Percentiles rank a stretch among this genome's conserved stretches.
phyloP scores from a whole-genome alignment of 352 stramenopile species.

The Pythium plurisporium region DNA sequence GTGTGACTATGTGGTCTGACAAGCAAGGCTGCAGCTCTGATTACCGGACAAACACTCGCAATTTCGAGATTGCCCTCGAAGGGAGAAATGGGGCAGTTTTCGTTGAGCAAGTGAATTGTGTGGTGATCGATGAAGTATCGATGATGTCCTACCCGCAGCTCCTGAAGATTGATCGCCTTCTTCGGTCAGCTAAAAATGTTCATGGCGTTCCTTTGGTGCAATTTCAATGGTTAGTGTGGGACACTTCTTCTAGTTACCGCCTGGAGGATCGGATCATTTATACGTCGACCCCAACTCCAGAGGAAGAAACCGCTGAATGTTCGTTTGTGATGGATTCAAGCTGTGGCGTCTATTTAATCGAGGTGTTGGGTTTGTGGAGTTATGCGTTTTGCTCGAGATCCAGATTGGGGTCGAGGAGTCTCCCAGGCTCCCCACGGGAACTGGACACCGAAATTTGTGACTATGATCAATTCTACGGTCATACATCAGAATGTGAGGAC shows the following conservation, averaged over 20 bases:
- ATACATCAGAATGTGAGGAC: no score
- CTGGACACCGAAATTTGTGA: slow-evolving; percentile 21
- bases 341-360: slow-evolving; percentile 11
- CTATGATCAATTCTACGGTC: slow-evolving; percentile 12
- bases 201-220: slow-evolving; percentile 1
- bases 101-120: slow-evolving; percentile 16
- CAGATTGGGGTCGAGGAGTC: slow-evolving; percentile 24
- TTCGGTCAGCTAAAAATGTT: neutral
- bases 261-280: neutral
- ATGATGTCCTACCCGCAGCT: slow-evolving; percentile 20
- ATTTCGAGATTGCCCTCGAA: slow-evolving; percentile 1
- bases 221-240: no score
- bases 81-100: slow-evolving; percentile 5
- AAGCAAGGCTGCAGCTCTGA: no score
- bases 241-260: no score
- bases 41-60: no score
- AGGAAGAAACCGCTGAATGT: no score
- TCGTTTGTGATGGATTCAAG: neutral
- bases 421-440: slow-evolving; percentile 11
- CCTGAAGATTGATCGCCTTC: neutral
- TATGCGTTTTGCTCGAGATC: slow-evolving; percentile 22
- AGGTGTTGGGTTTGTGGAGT: slow-evolving; percentile 14
- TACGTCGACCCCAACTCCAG: neutral
- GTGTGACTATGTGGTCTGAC: no score
- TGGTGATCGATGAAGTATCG: slow-evolving; percentile 21